Conservation (phyloP, 345 rosid species). For the Euphorbia lathyris region DNA sequence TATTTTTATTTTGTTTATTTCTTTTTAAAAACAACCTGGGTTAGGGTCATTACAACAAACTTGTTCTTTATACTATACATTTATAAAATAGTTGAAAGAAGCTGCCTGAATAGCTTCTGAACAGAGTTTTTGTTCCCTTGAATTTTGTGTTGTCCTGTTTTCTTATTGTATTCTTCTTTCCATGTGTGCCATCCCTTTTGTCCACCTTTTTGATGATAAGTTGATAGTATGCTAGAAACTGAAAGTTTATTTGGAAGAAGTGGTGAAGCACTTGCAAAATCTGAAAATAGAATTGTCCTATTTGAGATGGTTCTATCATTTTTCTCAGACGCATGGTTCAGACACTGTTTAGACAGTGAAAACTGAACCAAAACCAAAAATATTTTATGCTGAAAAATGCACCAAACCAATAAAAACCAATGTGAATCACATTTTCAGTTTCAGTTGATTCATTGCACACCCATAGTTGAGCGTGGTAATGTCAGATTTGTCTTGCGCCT, state of each 20-base stretch:
- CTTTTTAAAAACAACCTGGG: no score
- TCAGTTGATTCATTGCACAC: not conserved
- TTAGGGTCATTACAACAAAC: no score
- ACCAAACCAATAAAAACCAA: no score
- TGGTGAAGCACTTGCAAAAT: not conserved
- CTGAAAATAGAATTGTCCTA: not conserved
- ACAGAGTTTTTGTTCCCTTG: conserved; percentile 1
- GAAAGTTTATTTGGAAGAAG: not conserved
- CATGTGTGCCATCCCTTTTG: not conserved
- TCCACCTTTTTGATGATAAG: not conserved
- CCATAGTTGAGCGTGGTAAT: not conserved
- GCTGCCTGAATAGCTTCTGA: not conserved
- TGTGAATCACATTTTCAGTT: no score
- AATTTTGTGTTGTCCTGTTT: not conserved
- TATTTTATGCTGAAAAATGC: not conserved
- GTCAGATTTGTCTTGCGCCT: not conserved
- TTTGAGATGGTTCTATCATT: not conserved
- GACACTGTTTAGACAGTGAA: no score
- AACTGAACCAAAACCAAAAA: no score
- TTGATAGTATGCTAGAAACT: not conserved
- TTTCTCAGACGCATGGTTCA: not conserved
- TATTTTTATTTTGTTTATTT: no score
- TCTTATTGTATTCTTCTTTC: not conserved
- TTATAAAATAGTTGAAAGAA: not conserved
- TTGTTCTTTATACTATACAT: not conserved